Conservation (phyloP, 306 rosid genomes). For the Begonia fuchsioides region DNA sequence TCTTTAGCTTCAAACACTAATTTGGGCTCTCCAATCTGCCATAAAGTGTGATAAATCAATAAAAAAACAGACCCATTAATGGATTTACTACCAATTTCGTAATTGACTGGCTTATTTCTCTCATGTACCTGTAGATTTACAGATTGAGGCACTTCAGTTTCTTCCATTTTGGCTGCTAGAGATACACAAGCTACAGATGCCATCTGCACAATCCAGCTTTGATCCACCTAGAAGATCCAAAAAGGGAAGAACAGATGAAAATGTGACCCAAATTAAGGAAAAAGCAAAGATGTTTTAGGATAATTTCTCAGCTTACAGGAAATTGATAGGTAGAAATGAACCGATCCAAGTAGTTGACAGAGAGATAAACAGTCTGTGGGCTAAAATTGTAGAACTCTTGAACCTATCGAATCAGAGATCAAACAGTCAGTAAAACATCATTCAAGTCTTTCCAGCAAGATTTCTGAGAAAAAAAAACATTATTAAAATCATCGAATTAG, state of each 20-base stretch:
- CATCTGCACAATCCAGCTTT: slow-evolving; percentile 40
- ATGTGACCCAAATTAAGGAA: no score
- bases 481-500: neutral
- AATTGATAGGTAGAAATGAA: slow-evolving; percentile 41
- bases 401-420: slow-evolving; percentile 45
- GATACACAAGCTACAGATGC: slow-evolving; percentile 58
- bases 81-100: neutral
- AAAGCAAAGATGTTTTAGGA: no score
- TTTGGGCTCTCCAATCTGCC: slow-evolving; percentile 46
- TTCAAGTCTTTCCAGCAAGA: neutral
- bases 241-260: slow-evolving; percentile 1
- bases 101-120: neutral
- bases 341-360: slow-evolving; percentile 73
- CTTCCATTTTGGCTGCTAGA: slow-evolving; percentile 66
- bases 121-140: slow-evolving; percentile 39
- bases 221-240: slow-evolving; percentile 22
- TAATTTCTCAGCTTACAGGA: slow-evolving; percentile 34
- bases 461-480: neutral
- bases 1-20: slow-evolving; percentile 38
- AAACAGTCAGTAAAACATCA: slow-evolving; percentile 1
- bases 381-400: slow-evolving; percentile 38
- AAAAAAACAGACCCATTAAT: neutral
- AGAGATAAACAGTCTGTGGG: slow-evolving; percentile 34
- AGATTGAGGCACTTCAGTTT: slow-evolving; percentile 24
- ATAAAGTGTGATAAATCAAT: neutral